Evolutionary conservation across 2,329 filamentous ascomycete species (phyloP).

Genomic region (Aspergillus terreus): DNA sequence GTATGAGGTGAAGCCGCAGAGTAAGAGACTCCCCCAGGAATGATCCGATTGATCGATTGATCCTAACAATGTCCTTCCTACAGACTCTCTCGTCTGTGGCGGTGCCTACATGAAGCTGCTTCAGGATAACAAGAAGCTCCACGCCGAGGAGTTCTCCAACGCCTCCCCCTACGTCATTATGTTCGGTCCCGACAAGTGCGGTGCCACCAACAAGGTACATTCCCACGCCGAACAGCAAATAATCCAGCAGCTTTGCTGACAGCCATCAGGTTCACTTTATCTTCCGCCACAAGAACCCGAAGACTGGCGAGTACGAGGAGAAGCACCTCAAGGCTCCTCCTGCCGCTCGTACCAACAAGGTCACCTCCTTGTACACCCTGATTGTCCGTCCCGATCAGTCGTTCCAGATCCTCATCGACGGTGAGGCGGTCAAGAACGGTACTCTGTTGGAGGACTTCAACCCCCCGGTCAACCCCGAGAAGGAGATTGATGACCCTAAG

Average conservation of each 20-base stretch:
- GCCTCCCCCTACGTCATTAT: conserved; percentile 98
- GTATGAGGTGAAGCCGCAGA: conserved; percentile 99
- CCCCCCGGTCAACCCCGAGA: conserved; percentile 86
- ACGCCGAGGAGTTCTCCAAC: conserved; percentile 97
- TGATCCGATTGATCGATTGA: background rate
- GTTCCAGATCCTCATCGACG: conserved; percentile 87
- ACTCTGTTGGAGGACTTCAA: conserved; percentile 90
- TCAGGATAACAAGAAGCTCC: conserved; percentile 93
- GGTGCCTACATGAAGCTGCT: conserved; percentile 99
- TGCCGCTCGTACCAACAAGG: conserved; percentile 83
- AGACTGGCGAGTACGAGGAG: conserved; percentile 99
- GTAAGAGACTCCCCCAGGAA: conserved; percentile 52
- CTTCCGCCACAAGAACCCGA: conserved; percentile 99
- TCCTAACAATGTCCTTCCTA: conserved; percentile 3
- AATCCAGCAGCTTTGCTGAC: conserved; percentile 2
- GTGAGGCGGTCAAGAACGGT: conserved; percentile 81
- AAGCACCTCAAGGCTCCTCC: conserved; percentile 90
- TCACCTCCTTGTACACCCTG: conserved; percentile 90
- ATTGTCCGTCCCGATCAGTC: conserved; percentile 96
- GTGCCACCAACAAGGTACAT: conserved; percentile 91
- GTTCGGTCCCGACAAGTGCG: conserved; percentile 99
- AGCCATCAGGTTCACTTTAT: conserved; percentile 73
- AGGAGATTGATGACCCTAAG: conserved; percentile 92
- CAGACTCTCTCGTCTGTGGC: conserved; percentile 93
- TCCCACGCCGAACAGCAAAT: conserved; percentile 31